Base-by-base conservation (phyloP, 176 grass and related monocot species). In the Lolium perenne region DNA sequence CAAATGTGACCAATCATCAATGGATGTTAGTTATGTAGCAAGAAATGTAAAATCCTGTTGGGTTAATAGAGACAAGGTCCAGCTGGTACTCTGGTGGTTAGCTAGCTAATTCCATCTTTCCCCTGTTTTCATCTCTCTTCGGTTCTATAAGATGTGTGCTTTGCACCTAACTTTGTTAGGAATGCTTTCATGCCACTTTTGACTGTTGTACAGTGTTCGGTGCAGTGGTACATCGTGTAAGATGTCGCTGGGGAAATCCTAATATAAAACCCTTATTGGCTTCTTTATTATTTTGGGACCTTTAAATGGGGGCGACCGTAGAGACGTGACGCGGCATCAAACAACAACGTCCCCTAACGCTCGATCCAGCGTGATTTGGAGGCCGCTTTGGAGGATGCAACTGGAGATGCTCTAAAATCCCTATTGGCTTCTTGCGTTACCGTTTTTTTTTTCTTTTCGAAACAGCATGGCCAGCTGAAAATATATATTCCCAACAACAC, bases 131-230 rank as follows among this genome's bases (percentile, higher is more conserved):
- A 54, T 85, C 4, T 41, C 20, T 22, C 59, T 29, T 47, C 56
- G 57, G 18, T 50, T 50, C 53, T 59, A 14, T 26, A 20, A 29
- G 40, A 15, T 84, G 15, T 51, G 40, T 66, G 76, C 26, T 60
- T 78, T 86, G 26, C 62, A 71, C 83, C 79, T 63, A 90, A 90
- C 63, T 78, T 62, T 61, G 72, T 62, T 86, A 77, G 78, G 63
- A 53, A 4, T 22, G 22, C 12, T 80, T 71, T 18, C 72, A 86
- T 8, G 78, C 79, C 71, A 46, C 64, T 56, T 78, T 90, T 86
- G 72, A 78, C 72, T 65, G 3, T 1, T 71, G 48, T 76, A 50
- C 21, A 63, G 77, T 32, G 71, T 26, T 49, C 26, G 43, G 80
- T 40, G 43, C 9, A 41, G 47, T 50, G 53, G 80, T 40, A 35